Evolutionary conservation across 176 grass and related monocot species (phyloP).

Genomic region (Alopecurus myosuroides): DNA sequence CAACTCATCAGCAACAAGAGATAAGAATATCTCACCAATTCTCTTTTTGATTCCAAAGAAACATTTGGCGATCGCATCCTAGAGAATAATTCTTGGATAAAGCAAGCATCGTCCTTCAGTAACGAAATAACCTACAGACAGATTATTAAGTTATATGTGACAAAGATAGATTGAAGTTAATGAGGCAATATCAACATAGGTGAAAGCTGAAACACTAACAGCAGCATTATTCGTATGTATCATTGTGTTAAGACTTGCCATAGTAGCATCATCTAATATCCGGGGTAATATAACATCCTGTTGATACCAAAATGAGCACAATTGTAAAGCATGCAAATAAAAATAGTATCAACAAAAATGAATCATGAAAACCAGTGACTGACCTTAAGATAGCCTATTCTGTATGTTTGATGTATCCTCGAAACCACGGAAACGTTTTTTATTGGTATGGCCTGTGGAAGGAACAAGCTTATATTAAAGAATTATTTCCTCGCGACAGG

Average conservation of each 20-base stretch:
- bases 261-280: slow-evolving; percentile 81
- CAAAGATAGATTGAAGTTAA: slow-evolving; percentile 8
- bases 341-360: slow-evolving; percentile 8
- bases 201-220: slow-evolving; percentile 58
- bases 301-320: slow-evolving; percentile 16
- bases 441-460: slow-evolving; percentile 78
- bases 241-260: slow-evolving; percentile 82
- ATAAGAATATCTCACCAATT: slow-evolving; percentile 61
- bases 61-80: slow-evolving; percentile 68
- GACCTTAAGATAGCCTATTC: slow-evolving; percentile 98
- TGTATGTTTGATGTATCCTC: slow-evolving; percentile 96
- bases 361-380: not conserved
- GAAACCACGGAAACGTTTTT: slow-evolving; percentile 84
- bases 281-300: slow-evolving; percentile 98
- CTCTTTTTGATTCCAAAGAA: slow-evolving; percentile 71
- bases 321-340: slow-evolving; percentile 16
- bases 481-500: not conserved
- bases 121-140: slow-evolving; percentile 86
- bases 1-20: slow-evolving; percentile 13
- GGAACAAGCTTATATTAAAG: slow-evolving; percentile 28
- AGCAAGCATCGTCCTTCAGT: slow-evolving; percentile 88
- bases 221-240: slow-evolving; percentile 87
- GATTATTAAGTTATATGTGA: slow-evolving; percentile 23
- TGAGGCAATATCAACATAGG: slow-evolving; percentile 12
- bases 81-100: slow-evolving; percentile 92